A percentile compares a stretch with the other conserved stretches of the same genome.
Evolutionary conservation across 176 grass and related monocot species (phyloP).

Genomic region (Hsuehochloa calcarea): DNA sequence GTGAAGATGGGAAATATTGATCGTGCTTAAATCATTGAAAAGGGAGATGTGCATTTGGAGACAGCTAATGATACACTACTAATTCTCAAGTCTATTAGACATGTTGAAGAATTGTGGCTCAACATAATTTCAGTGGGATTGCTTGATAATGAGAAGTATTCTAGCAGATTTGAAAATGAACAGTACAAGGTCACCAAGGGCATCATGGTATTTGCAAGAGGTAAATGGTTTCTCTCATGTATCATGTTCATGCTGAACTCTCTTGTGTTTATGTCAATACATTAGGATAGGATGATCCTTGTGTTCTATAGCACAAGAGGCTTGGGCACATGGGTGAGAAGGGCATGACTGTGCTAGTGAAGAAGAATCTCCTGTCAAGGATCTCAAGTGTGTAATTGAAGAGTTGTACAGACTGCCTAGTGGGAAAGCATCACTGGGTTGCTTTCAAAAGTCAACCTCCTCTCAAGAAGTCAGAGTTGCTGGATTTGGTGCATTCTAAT

Average conservation of each 20-base stretch:
- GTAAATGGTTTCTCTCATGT: neutral
- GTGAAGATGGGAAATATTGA: no score
- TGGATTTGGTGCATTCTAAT: neutral
- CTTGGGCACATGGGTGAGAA: neutral
- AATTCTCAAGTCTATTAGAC: neutral
- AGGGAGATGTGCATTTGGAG: neutral
- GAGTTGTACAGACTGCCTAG: neutral
- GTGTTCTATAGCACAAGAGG: neutral
- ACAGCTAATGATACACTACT: neutral
- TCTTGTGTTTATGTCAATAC: no score
- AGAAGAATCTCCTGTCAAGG: neutral
- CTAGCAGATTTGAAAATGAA: neutral
- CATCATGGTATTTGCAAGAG: neutral
- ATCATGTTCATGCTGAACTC: no score
- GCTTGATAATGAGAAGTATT: neutral
- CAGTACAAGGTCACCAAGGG: slow-evolving; percentile 6
- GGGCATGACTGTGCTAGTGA: neutral
- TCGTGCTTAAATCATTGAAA: no score
- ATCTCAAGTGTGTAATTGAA: neutral
- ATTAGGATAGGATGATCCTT: no score
- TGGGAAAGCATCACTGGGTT: neutral
- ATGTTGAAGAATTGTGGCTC: neutral
- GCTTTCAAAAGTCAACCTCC: neutral
- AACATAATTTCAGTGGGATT: neutral
- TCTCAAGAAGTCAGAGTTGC: neutral